These are phyloP conservation scores for Aureobasidium lini DNA, from an alignment of 2,329 filamentous ascomycete genomes.

Conservation along the genomic window DNA sequence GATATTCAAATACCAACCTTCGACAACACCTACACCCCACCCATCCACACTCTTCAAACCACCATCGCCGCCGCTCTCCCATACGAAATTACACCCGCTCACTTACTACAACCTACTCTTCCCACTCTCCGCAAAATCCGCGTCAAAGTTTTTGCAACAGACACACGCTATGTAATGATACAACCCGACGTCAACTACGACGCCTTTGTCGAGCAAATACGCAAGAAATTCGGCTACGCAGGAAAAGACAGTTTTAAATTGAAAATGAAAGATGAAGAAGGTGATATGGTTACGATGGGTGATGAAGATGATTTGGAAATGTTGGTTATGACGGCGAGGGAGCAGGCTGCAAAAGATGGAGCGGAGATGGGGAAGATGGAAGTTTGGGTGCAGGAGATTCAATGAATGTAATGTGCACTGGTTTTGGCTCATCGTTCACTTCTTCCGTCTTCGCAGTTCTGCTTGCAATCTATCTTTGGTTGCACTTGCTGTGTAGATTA, in stretches of 20 bases:
- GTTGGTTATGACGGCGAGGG: conserved; percentile 61
- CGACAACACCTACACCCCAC: conserved; percentile 32
- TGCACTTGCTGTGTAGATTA: background rate
- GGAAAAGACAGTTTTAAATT: conserved; percentile 68
- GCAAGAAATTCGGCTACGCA: conserved; percentile 73
- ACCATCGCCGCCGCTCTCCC: conserved; percentile 30
- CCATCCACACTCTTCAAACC: conserved; percentile 25
- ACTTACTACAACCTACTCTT: conserved; percentile 20
- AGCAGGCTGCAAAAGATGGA: conserved; percentile 47
- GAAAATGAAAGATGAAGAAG: conserved; percentile 79
- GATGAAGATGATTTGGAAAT: conserved; percentile 95
- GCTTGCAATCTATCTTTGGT: background rate
- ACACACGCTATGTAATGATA: conserved; percentile 90
- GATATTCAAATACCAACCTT: background rate
- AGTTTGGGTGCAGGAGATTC: conserved; percentile 12
- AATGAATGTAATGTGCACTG: background rate
- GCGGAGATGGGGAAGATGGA: conserved; percentile 16
- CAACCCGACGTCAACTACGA: conserved; percentile 63
- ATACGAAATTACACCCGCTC: conserved; percentile 49
- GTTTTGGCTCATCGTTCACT: background rate
- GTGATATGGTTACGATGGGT: conserved; percentile 94
- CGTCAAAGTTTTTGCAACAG: conserved; percentile 80
- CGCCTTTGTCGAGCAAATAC: conserved; percentile 70
- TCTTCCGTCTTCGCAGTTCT: background rate
- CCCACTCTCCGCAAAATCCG: conserved; percentile 65